These are phyloP conservation scores for Pleomassaria siparia DNA, from an alignment of 2,329 filamentous ascomycete genomes.

Conservation along the genomic window DNA sequence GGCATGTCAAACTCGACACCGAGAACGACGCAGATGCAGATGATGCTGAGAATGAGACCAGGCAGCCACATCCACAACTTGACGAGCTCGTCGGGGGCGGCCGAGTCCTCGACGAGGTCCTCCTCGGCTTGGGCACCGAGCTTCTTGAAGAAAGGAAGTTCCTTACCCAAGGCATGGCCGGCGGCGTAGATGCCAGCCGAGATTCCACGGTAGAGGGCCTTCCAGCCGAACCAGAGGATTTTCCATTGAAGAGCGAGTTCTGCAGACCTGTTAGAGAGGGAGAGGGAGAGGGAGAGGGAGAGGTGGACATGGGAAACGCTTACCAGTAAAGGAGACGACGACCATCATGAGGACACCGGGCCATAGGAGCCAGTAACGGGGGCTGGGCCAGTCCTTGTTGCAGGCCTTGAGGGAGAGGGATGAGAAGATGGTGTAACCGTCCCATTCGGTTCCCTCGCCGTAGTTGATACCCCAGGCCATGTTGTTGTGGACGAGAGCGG, in stretches of 20 bases:
- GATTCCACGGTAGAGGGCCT: slow-evolving; percentile 52
- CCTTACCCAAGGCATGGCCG: slow-evolving; percentile 47
- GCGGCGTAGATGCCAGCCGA: slow-evolving; percentile 47
- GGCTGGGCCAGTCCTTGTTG: slow-evolving; percentile 49
- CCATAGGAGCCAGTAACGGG: slow-evolving; percentile 57
- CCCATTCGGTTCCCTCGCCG: slow-evolving; percentile 46
- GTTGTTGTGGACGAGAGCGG: slow-evolving; percentile 56
- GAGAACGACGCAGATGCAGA: slow-evolving; percentile 56
- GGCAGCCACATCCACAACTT: slow-evolving; percentile 57
- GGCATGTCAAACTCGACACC: slow-evolving; percentile 58
- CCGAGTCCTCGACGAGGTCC: slow-evolving; percentile 54
- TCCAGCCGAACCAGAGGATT: slow-evolving; percentile 51
- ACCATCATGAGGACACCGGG: slow-evolving; percentile 55
- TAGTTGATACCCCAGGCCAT: slow-evolving; percentile 47
- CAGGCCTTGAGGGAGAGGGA: slow-evolving; percentile 40
- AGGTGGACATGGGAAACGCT: too few relatives aligned
- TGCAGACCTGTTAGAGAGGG: slow-evolving; percentile 1
- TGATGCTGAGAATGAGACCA: slow-evolving; percentile 51
- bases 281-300: too few relatives aligned
- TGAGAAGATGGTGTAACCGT: slow-evolving; percentile 43
- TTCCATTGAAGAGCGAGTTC: slow-evolving; percentile 48
- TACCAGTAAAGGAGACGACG: slow-evolving; percentile 50
- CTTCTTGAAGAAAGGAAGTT: slow-evolving; percentile 47
- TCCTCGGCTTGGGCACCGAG: slow-evolving; percentile 43
- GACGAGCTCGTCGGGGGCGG: slow-evolving; percentile 51